Base-by-base conservation (phyloP, 495 filamentous ascomycete genomes). In the Clohesyomyces aquaticus region DNA sequence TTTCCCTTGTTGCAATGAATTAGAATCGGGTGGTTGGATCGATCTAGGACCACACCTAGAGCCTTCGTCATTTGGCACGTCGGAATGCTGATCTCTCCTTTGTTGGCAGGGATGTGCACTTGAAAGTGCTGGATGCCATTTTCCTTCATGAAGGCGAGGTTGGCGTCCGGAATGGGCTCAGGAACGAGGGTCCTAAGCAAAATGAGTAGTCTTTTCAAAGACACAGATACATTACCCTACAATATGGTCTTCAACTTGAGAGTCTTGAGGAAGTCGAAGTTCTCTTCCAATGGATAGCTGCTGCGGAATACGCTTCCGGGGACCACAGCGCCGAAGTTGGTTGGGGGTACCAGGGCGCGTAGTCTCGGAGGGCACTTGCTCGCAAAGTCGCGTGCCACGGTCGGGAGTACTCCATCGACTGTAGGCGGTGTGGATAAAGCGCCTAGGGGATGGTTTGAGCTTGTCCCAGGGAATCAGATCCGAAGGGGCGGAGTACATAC, bases 1-100 rank as follows among this genome's bases (percentile, higher is more conserved):
- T 88, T 91, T 61, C 91, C 91, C 67, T 94, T 91, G 68, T 96
- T 96, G 77, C 91, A 96, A 68, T 96, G 91, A 29, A 96, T 84
- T 38, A 94, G 77, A 0, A 96, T 68, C 0, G 91, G 91, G 60
- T 92, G 84, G 57, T 91, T 90, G 12, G 77, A 71, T 6, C 79
- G 76, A 69, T 91, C 80, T 35, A 90, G 76, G 25, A 92, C 78
- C 48, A 91, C 73, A 2, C 81, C 73, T 14, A 93, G 77, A 46
- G 89, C 86, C 10, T 80, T 75, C 58, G 78, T 78, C 76, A 96
- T 87, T 2, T 83, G 80, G 22, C 77, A 72, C n/a, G 82, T 70
- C 0, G 87, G 82, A 18, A 90, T 77, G 4, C 62, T 68, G 35
- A 77, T 61, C 1, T 66, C 63, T 26, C 89, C 88, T 73, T 96